These are phyloP conservation scores for Camillea tinctor DNA, from an alignment of 2,329 filamentous ascomycete genomes.

Conservation along the genomic window DNA sequence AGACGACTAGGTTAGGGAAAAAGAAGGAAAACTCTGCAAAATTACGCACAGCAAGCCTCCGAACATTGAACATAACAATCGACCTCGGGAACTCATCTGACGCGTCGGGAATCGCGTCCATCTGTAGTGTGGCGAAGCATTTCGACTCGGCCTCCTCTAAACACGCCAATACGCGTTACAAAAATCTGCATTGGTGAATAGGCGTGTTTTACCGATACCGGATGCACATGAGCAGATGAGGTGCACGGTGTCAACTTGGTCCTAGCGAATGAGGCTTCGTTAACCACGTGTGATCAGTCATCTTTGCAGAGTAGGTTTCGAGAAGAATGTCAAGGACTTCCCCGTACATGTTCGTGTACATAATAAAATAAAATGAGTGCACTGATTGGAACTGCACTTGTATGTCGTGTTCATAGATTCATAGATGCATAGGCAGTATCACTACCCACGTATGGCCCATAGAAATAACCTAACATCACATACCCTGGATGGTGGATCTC, in stretches of 20 bases:
- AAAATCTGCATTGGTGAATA: not conserved
- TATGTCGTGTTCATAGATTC: slow-evolving; percentile 38
- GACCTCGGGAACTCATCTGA: slow-evolving; percentile 48
- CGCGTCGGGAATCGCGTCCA: too few species aligned
- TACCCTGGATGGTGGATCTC: slow-evolving; percentile 42
- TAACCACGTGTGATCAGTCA: not conserved
- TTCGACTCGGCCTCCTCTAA: slow-evolving; percentile 46
- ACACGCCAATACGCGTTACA: slow-evolving; percentile 25
- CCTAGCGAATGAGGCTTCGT: not conserved
- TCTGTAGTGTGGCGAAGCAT: too few species aligned
- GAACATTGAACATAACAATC: slow-evolving; percentile 51
- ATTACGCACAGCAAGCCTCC: slow-evolving; percentile 20
- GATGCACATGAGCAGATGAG: not conserved
- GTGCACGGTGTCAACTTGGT: not conserved
- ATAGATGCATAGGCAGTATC: slow-evolving; percentile 40
- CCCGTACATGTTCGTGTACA: too few species aligned
- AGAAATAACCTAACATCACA: slow-evolving; percentile 39
- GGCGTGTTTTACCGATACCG: not conserved
- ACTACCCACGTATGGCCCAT: slow-evolving; percentile 37
- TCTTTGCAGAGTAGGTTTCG: not conserved
- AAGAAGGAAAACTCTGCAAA: not conserved
- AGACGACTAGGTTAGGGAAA: not conserved
- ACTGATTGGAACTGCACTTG: not conserved
- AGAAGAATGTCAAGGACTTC: too few species aligned
- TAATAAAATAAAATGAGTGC: too few species aligned